Evolutionary conservation across 345 rosid genomes (phyloP).

Genomic region (Arabis hirsuta): DNA sequence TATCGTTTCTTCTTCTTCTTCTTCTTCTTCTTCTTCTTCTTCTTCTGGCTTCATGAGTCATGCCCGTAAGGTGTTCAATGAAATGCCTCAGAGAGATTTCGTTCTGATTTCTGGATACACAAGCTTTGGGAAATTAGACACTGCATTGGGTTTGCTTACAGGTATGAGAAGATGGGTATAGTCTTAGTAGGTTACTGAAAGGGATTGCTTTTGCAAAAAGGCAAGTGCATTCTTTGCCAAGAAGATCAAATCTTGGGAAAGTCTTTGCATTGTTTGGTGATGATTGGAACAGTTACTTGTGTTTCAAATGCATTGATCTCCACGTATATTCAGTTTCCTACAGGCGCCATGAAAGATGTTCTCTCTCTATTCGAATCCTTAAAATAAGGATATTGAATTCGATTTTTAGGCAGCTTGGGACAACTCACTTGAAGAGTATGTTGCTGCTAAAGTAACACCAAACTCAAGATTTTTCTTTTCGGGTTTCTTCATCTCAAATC

Average conservation of each 20-base stretch:
- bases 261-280: slow-evolving; percentile 63
- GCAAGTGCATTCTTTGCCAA: slow-evolving; percentile 57
- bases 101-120: slow-evolving; percentile 68
- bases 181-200: slow-evolving; percentile 65
- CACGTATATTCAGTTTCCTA: slow-evolving; percentile 61
- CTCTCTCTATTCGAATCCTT: slow-evolving; percentile 55
- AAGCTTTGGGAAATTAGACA: slow-evolving; percentile 50
- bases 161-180: slow-evolving; percentile 60
- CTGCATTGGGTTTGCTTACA: slow-evolving; percentile 50
- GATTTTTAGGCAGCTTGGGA: too few relatives aligned
- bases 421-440: too few relatives aligned
- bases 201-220: slow-evolving; percentile 58
- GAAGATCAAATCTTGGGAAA: slow-evolving; percentile 48
- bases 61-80: slow-evolving; percentile 65
- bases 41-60: slow-evolving; percentile 12
- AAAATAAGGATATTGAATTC: slow-evolving; percentile 71
- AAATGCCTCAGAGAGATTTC: slow-evolving; percentile 58
- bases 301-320: slow-evolving; percentile 64
- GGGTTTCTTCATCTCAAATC: too few relatives aligned
- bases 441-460: too few relatives aligned
- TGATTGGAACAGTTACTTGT: slow-evolving; percentile 59
- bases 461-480: too few relatives aligned
- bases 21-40: too few relatives aligned
- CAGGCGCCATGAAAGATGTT: slow-evolving; percentile 57
- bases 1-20: too few relatives aligned